A percentile compares a stretch with the other conserved stretches of the same genome.
phyloP scores from a whole-genome alignment of 2,329 filamentous ascomycete genomes.

The Penicillium sp. region DNA sequence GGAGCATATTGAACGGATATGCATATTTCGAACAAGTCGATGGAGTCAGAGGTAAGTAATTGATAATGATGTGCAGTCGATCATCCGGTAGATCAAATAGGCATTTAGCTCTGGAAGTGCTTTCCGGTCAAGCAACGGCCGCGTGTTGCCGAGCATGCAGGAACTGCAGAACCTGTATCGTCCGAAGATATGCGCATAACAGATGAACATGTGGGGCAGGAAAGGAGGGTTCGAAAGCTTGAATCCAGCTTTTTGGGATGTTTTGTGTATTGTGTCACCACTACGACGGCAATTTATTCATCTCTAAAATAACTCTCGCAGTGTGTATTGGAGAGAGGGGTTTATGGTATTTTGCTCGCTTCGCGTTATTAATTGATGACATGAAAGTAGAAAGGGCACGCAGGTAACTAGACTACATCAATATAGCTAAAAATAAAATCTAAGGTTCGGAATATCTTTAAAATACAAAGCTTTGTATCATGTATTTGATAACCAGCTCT shows the following conservation, averaged over 20 bases:
- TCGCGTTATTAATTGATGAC: too few relatives aligned
- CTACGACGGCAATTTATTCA: too few relatives aligned
- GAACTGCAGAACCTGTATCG: slow-evolving; percentile 1
- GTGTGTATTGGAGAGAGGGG: too few relatives aligned
- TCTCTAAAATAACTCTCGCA: too few relatives aligned
- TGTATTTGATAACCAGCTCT: too few relatives aligned
- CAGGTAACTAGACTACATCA: background rate
- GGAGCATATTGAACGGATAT: too few relatives aligned
- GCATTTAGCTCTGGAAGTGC: background rate
- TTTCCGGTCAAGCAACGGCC: background rate
- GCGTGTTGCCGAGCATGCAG: slow-evolving; percentile 16
- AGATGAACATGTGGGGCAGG: slow-evolving; percentile 1
- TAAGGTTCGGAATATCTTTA: too few relatives aligned
- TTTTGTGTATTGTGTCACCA: too few relatives aligned
- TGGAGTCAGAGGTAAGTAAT: background rate
- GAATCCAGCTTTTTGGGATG: background rate
- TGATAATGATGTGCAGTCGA: slow-evolving; percentile 7
- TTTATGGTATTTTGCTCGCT: too few relatives aligned
- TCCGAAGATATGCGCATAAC: slow-evolving; percentile 1
- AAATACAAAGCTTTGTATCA: too few relatives aligned
- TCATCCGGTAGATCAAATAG: slow-evolving; percentile 10
- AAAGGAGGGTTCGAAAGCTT: slow-evolving; percentile 11
- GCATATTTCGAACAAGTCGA: background rate
- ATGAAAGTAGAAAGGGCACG: too few relatives aligned
- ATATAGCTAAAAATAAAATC: background rate